Conservation (phyloP, 2,329 filamentous ascomycete genomes). For the Periconia sp. region DNA sequence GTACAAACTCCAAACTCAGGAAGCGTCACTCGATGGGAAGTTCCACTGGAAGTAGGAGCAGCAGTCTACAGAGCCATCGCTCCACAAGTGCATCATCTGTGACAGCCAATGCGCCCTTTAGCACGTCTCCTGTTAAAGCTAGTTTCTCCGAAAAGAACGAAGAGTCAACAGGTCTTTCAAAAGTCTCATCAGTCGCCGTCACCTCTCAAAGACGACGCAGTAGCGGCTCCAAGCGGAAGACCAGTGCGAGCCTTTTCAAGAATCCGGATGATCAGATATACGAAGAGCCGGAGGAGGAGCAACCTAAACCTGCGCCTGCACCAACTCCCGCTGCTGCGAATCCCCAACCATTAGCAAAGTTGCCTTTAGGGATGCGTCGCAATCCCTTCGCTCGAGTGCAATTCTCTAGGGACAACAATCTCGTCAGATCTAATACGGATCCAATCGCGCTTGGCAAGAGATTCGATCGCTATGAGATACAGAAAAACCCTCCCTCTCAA, state of each 20-base stretch:
- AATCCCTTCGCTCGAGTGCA: conserved; percentile 68
- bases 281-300: conserved; percentile 72
- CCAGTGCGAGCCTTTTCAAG: conserved; percentile 69
- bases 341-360: conserved; percentile 35
- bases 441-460: conserved; percentile 46
- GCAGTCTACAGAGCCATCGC: conserved; percentile 42
- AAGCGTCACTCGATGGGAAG: conserved; percentile 43
- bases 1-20: conserved; percentile 33
- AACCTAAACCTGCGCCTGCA: conserved; percentile 19
- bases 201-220: conserved; percentile 54
- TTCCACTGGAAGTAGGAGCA: conserved; percentile 34
- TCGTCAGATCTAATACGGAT: conserved; percentile 49
- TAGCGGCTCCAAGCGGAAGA: conserved; percentile 68
- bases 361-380: conserved; percentile 58
- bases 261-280: conserved; percentile 79
- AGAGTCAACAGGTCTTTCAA: conserved; percentile 40
- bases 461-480: conserved; percentile 67
- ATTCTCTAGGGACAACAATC: conserved; percentile 51
- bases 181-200: conserved; percentile 28
- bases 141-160: conserved; percentile 17
- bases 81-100: conserved; percentile 33
- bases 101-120: conserved; percentile 18
- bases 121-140: conserved; percentile 24
- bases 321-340: conserved; percentile 33
- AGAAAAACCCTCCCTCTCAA: conserved; percentile 80